Conservation (phyloP, 2,329 filamentous ascomycete genomes). For the Curvularia verruculosa region DNA sequence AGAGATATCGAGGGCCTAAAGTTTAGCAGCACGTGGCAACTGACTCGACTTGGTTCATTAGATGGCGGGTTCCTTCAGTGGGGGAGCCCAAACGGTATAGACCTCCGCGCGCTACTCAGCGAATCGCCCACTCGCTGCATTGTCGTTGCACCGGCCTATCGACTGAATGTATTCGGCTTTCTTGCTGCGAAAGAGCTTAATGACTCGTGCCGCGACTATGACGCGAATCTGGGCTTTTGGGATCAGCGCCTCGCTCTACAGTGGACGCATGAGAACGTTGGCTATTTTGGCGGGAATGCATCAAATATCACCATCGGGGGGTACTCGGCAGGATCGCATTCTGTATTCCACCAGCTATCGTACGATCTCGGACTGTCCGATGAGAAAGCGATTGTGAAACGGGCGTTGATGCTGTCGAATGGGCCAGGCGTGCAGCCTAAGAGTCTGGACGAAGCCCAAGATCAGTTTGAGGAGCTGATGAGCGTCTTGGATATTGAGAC, state of each 20-base stretch:
- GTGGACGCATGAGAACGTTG: constrained; percentile 61
- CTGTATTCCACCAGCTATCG: constrained; percentile 62
- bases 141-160: constrained; percentile 62
- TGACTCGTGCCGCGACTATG: constrained; percentile 40
- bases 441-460: constrained; percentile 53
- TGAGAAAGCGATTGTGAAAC: constrained; percentile 56
- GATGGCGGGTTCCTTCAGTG: constrained; percentile 65
- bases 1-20: neutral
- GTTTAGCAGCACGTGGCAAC: constrained; percentile 7
- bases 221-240: constrained; percentile 63
- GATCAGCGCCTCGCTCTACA: constrained; percentile 63
- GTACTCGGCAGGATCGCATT: constrained; percentile 64
- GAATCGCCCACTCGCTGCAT: constrained; percentile 56
- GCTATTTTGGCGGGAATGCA: constrained; percentile 58
- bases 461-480: constrained; percentile 61
- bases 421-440: constrained; percentile 61
- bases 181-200: constrained; percentile 57
- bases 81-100: constrained; percentile 57
- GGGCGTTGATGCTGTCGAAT: constrained; percentile 62
- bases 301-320: constrained; percentile 61
- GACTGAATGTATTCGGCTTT: constrained; percentile 63
- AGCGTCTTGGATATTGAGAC: constrained; percentile 52
- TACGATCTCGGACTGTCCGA: constrained; percentile 60
- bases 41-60: constrained; percentile 24
- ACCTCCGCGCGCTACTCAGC: constrained; percentile 54